phyloP scores from a whole-genome alignment of 1,284 basidiomycete species.

The Fomitopsis palustris region DNA sequence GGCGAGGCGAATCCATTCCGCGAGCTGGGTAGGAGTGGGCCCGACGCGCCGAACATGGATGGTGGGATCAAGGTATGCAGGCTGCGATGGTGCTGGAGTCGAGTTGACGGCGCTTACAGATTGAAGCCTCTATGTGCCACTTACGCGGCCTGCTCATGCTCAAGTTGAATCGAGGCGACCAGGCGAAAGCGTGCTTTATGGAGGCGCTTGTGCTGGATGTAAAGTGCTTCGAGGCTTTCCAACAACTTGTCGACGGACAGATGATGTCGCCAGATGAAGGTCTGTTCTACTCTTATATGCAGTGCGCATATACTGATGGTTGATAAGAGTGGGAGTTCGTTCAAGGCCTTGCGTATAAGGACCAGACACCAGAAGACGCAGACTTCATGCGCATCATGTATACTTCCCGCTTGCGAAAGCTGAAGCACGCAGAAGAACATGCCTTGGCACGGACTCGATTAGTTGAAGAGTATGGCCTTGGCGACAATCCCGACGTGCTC shows the following conservation, averaged over 20 bases:
- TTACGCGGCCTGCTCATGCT: conserved; percentile 92
- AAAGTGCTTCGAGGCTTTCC: conserved; percentile 96
- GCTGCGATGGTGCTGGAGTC: not conserved
- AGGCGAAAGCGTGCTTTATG: conserved; percentile 93
- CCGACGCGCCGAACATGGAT: conserved; percentile 71
- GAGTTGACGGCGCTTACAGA: conserved; percentile 39
- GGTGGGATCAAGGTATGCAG: conserved; percentile 78
- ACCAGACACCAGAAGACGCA: conserved; percentile 85
- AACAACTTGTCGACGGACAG: conserved; percentile 85
- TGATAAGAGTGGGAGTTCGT: conserved; percentile 92
- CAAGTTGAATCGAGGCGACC: conserved; percentile 84
- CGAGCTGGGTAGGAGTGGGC: conserved; percentile 59
- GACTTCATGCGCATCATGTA: conserved; percentile 92
- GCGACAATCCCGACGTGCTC: conserved; percentile 90
- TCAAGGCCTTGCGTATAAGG: conserved; percentile 76
- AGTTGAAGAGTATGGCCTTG: conserved; percentile 75
- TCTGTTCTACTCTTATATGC: conserved; percentile 25
- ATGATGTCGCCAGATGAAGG: conserved; percentile 95
- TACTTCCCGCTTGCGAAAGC: conserved; percentile 87
- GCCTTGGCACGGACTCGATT: conserved; percentile 70
- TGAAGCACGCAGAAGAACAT: conserved; percentile 82
- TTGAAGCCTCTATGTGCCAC: conserved; percentile 95
- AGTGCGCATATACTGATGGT: conserved; percentile 2
- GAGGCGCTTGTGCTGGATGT: conserved; percentile 93
- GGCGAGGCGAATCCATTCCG: conserved; percentile 89